phyloP scores from a whole-genome alignment of 345 rosid genomes.

The Rhodamnia argentea region DNA sequence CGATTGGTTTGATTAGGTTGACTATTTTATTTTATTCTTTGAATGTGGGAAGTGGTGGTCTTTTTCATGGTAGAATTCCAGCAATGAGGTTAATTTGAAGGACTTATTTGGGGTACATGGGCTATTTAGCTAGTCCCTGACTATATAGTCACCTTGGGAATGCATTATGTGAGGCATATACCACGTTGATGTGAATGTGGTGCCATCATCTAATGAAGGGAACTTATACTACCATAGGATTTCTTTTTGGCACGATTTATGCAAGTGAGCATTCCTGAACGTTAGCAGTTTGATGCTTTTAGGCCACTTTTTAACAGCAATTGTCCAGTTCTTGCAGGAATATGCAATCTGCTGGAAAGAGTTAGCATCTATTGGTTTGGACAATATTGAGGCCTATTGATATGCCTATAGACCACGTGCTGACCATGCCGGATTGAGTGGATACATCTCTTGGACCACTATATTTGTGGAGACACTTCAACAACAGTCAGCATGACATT shows the following conservation, averaged over 20 bases:
- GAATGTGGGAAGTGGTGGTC: neutral
- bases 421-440: constrained; percentile 70
- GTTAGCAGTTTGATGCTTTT: neutral
- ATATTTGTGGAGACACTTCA: constrained; percentile 90
- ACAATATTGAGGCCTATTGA: constrained; percentile 89
- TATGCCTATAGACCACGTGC: constrained; percentile 75
- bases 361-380: constrained; percentile 75
- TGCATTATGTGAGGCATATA: neutral
- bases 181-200: neutral
- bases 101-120: neutral
- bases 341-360: constrained; percentile 84
- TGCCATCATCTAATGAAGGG: neutral
- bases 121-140: neutral
- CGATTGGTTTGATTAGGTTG: neutral
- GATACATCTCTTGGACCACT: constrained; percentile 80
- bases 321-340: constrained; percentile 54
- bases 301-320: constrained; percentile 17
- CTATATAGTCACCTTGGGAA: neutral
- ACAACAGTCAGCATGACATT: constrained; percentile 72
- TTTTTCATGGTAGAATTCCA: neutral
- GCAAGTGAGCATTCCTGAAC: neutral
- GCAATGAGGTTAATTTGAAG: neutral
- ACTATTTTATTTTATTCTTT: neutral
- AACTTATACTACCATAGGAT: neutral
- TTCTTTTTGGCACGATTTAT: neutral